A percentile compares a stretch with the other conserved stretches of the same genome.
These are phyloP conservation scores for Epicoccum sorghinum DNA, from an alignment of 2,329 filamentous ascomycete genomes.

Conservation along the genomic window DNA sequence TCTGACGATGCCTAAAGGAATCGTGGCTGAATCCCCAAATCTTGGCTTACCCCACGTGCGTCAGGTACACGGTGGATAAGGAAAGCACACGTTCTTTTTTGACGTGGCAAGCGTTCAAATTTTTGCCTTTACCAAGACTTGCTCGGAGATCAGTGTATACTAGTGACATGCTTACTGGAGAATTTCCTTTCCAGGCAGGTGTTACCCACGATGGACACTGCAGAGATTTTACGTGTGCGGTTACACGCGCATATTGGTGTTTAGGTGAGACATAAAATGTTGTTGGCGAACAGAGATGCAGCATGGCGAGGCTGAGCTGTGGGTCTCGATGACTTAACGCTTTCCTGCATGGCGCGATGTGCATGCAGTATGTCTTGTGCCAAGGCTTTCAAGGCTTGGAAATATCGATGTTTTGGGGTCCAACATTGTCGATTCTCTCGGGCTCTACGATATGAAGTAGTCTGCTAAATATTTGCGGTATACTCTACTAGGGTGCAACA, in stretches of 20 bases:
- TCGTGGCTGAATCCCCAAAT: conserved; percentile 9
- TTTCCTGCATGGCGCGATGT: conserved; percentile 3
- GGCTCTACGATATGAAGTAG: not conserved
- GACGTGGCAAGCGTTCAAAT: not conserved
- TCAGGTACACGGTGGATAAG: conserved; percentile 5
- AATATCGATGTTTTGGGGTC: not conserved
- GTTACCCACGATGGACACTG: not conserved
- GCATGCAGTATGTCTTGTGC: not conserved
- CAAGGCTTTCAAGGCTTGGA: conserved; percentile 5
- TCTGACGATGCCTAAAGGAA: conserved; percentile 2
- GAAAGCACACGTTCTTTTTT: not conserved
- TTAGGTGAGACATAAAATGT: not conserved
- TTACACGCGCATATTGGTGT: conserved; percentile 11
- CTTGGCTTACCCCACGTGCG: conserved; percentile 17
- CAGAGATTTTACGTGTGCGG: conserved; percentile 15
- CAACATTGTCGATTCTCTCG: not conserved
- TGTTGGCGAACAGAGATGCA: not conserved
- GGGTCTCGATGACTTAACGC: not conserved
- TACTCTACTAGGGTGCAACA: no score
- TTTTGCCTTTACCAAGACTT: conserved; percentile 5
- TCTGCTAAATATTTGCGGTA: not conserved
- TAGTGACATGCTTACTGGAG: conserved; percentile 4
- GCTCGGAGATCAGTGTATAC: conserved; percentile 9
- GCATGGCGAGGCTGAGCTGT: not conserved
- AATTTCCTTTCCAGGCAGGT: conserved; percentile 13